Conservation (phyloP, 768 basidiomycete species). For the Lactarius deliciosus region DNA sequence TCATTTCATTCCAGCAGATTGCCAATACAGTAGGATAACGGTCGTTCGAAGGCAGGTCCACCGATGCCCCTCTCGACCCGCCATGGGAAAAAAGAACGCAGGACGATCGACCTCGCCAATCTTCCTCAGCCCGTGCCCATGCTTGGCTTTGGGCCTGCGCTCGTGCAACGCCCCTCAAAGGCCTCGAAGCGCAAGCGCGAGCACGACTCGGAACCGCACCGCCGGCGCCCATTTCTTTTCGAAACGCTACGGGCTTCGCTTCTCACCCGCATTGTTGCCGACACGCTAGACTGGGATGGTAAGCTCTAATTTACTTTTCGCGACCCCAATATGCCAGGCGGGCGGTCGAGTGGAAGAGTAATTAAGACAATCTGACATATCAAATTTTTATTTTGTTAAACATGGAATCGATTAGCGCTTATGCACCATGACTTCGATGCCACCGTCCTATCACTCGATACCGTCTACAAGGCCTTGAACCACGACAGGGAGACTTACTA, state of each 20-base stretch:
- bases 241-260: slow-evolving; percentile 11
- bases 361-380: slow-evolving; percentile 11
- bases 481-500: slow-evolving; percentile 24
- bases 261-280: slow-evolving; percentile 18
- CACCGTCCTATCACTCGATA: slow-evolving; percentile 20
- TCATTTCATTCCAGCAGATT: background rate
- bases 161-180: background rate
- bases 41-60: background rate
- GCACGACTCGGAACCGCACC: background rate
- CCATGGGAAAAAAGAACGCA: slow-evolving; percentile 2
- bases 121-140: background rate
- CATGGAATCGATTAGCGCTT: slow-evolving; percentile 5
- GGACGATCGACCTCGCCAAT: slow-evolving; percentile 16
- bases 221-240: slow-evolving; percentile 22
- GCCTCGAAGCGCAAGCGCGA: slow-evolving; percentile 2
- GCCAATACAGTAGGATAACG: too few relatives aligned
- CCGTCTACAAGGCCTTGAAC: slow-evolving; percentile 13
- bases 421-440: slow-evolving; percentile 19
- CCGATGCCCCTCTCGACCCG: slow-evolving; percentile 3
- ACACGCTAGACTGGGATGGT: slow-evolving; percentile 31
- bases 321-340: background rate
- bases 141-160: background rate
- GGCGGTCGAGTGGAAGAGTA: background rate
- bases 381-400: background rate
- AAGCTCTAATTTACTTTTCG: slow-evolving; percentile 7